Evolutionary conservation across 495 filamentous ascomycete genomes (phyloP), one percentile per base, ranked within the genome.

Genomic region (Lophiotrema nucula): DNA sequence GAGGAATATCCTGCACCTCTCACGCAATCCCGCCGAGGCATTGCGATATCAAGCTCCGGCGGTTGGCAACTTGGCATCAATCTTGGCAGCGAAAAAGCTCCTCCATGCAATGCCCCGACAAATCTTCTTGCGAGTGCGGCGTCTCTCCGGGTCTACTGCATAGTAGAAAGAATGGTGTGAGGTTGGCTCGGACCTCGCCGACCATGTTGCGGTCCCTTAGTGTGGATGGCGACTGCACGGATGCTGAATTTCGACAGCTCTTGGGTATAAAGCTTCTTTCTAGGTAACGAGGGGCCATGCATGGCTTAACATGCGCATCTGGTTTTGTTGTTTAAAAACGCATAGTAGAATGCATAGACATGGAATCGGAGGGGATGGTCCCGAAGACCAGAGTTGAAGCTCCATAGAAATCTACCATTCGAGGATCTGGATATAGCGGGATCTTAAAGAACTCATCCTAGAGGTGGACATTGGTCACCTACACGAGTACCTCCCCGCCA

Each of bases 21-120:
- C 18, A 27, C 56, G 56, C 56, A 53, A 59, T 59, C 10, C 19
- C 21, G 48, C 28, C 47, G 24, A 39, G 56, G 18, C 12, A 59
- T 59, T 53, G 56, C 56, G 56, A 59, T 27, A 59, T 58, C 55
- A 18, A 37, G 4, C 26, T 44, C 38, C 22, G 26, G 18, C 24
- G 37, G 31, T 58, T 35, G 55, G 46, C 26, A 13, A 22, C 47
- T 59, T 33, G 56, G 47, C 38, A 44, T 18, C 28, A 4, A 8
- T 6, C 47, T 52, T 38, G 27, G 47, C 38, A 8, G 2, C 28
- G 22, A n/a, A 25, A 28, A 48, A 6, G 43, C 18, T 46, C 43
- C 46, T 28, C 22, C 39, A 12, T 6, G 10, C 39, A n/a, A n/a
- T n/a, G n/a, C n/a, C n/a, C n/a, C n/a, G n/a, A n/a, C n/a, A n/a